Evolutionary conservation across 2,329 filamentous ascomycete species (phyloP).

Genomic region (Fusarium falciforme): DNA sequence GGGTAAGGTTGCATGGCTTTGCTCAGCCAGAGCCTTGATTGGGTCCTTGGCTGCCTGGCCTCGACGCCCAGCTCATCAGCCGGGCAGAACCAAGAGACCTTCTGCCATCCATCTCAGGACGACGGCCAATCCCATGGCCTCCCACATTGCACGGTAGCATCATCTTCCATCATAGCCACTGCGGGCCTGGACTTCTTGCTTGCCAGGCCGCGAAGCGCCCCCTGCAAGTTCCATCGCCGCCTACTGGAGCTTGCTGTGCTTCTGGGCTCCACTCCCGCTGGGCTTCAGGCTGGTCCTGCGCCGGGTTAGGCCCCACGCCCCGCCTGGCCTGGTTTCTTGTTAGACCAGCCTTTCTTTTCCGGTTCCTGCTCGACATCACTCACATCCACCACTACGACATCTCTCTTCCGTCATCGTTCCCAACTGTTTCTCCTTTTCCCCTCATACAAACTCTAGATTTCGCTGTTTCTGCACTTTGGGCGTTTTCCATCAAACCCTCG

Average conservation of each 20-base stretch:
- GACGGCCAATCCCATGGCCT: constrained; percentile 31
- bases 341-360: constrained; percentile 27
- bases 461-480: constrained; percentile 30
- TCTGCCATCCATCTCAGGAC: constrained; percentile 32
- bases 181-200: constrained; percentile 15
- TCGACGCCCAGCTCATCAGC: constrained; percentile 34
- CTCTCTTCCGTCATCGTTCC: constrained; percentile 43
- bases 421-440: constrained; percentile 29
- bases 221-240: neutral
- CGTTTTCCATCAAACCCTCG: constrained; percentile 24
- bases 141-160: constrained; percentile 29
- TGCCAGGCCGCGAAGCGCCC: neutral
- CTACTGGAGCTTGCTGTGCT: constrained; percentile 16
- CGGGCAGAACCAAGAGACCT: constrained; percentile 38
- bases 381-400: constrained; percentile 18
- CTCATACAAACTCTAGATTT: constrained; percentile 34
- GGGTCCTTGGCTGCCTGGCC: constrained; percentile 1
- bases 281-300: neutral
- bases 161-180: constrained; percentile 41
- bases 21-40: constrained; percentile 22
- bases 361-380: constrained; percentile 19
- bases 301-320: constrained; percentile 10
- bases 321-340: constrained; percentile 3
- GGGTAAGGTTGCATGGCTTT: constrained; percentile 26
- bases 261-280: constrained; percentile 29